Percentiles rank a stretch among this genome's conserved stretches.
Evolutionary conservation across 306 rosid species (phyloP).

Genomic region (Dryas alaskensis): DNA sequence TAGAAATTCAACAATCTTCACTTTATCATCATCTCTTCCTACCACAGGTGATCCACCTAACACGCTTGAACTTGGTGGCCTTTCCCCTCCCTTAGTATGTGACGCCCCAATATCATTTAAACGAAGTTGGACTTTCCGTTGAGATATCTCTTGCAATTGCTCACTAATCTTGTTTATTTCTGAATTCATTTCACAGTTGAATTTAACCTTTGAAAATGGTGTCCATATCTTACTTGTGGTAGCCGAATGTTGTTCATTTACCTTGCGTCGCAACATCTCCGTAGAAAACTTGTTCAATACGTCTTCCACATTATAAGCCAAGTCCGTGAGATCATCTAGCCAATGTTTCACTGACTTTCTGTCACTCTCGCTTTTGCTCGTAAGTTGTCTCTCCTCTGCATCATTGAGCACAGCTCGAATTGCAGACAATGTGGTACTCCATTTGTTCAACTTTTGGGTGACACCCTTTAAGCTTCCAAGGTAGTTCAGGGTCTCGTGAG

Average conservation of each 20-base stretch:
- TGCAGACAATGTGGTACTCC: background rate
- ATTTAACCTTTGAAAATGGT: background rate
- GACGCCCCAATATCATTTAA: background rate
- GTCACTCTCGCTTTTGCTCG: background rate
- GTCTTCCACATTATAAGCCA: conserved; percentile 22
- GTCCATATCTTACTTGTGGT: background rate
- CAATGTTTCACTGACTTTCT: background rate
- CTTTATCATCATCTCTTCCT: conserved; percentile 25
- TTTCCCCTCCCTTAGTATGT: background rate
- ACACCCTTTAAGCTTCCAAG: no score
- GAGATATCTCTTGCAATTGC: background rate
- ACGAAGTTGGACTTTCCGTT: background rate
- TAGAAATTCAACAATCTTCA: background rate
- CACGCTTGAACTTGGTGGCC: conserved; percentile 5
- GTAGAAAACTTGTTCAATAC: conserved; percentile 25
- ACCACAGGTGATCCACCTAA: background rate
- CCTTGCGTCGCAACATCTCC: background rate
- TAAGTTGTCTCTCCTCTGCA: conserved; percentile 11
- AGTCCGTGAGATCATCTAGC: conserved; percentile 23
- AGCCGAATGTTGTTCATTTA: background rate
- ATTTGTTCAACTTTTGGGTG: background rate
- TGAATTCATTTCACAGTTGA: background rate
- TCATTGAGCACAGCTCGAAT: conserved; percentile 7
- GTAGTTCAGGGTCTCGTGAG: no score
- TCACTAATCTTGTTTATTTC: background rate